Conservation (phyloP, 2,329 filamentous ascomycete species). For the Huntiella omanensis region DNA sequence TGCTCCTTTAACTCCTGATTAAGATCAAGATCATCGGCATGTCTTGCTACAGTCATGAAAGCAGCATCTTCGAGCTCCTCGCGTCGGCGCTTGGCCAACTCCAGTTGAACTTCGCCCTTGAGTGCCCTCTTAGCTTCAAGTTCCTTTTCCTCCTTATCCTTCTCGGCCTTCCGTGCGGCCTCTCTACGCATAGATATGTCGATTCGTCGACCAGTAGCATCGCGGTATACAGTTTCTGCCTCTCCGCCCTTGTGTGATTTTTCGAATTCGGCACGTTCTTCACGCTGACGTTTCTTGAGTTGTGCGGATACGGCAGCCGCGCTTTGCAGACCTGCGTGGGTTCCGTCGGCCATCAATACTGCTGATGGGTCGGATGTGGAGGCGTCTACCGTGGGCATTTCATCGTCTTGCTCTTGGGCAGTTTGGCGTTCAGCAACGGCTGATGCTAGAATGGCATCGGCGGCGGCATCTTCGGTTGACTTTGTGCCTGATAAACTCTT, state of each 20-base stretch:
- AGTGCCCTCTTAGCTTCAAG: conserved; percentile 48
- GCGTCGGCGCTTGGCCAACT: conserved; percentile 42
- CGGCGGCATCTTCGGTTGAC: conserved; percentile 37
- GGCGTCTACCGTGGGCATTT: conserved; percentile 26
- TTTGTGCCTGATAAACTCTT: conserved; percentile 41
- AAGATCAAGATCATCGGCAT: conserved; percentile 68
- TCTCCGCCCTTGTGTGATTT: conserved; percentile 20
- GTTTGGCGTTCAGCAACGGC: conserved; percentile 49
- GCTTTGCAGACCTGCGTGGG: conserved; percentile 70
- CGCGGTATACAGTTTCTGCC: conserved; percentile 72
- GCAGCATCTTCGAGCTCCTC: conserved; percentile 63
- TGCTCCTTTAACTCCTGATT: conserved; percentile 64
- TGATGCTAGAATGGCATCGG: conserved; percentile 59
- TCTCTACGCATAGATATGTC: conserved; percentile 82
- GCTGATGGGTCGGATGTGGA: conserved; percentile 24
- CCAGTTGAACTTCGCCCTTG: conserved; percentile 70
- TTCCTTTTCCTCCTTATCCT: conserved; percentile 56
- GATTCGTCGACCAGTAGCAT: conserved; percentile 84
- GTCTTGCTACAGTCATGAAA: conserved; percentile 60
- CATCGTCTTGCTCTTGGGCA: conserved; percentile 27
- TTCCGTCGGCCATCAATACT: conserved; percentile 68
- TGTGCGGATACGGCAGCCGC: conserved; percentile 59
- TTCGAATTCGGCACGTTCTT: conserved; percentile 38
- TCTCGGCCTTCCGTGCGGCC: conserved; percentile 49
- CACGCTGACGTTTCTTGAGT: conserved; percentile 43